These are phyloP conservation scores for Trichoderma cornu-damae DNA, from an alignment of 2,329 filamentous ascomycete species.

Conservation along the genomic window DNA sequence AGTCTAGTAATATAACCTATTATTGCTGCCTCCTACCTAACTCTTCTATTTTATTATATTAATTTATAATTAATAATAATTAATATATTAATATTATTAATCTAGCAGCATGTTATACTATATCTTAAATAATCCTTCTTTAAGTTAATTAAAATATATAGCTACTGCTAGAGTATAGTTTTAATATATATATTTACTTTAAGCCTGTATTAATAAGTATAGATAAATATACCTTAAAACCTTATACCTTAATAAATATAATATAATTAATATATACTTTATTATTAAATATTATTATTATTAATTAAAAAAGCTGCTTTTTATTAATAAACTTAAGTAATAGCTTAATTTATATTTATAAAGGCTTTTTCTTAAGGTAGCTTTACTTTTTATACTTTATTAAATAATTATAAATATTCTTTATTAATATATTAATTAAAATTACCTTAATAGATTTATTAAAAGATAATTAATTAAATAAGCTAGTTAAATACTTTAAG, in stretches of 20 bases:
- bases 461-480: neutral
- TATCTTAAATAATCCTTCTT: neutral
- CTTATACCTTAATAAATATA: neutral
- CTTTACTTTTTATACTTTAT: neutral
- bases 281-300: neutral
- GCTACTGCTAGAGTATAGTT: too few relatives aligned
- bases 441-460: neutral
- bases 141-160: neutral
- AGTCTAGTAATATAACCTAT: too few relatives aligned
- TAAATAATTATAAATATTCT: neutral
- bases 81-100: neutral
- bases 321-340: neutral
- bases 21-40: too few relatives aligned
- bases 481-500: neutral
- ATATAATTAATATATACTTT: neutral
- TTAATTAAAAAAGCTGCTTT: neutral
- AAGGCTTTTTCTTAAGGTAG: neutral
- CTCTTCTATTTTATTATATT: too few relatives aligned
- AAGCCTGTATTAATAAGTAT: neutral
- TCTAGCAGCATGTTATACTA: too few relatives aligned
- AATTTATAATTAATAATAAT: neutral
- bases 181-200: too few relatives aligned
- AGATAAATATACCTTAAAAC: neutral
- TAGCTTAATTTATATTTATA: neutral
- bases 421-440: neutral